Percentiles rank a stretch among this genome's conserved stretches.
Conservation (phyloP, 2,329 filamentous ascomycete species). For the Fusarium incarnatum region DNA sequence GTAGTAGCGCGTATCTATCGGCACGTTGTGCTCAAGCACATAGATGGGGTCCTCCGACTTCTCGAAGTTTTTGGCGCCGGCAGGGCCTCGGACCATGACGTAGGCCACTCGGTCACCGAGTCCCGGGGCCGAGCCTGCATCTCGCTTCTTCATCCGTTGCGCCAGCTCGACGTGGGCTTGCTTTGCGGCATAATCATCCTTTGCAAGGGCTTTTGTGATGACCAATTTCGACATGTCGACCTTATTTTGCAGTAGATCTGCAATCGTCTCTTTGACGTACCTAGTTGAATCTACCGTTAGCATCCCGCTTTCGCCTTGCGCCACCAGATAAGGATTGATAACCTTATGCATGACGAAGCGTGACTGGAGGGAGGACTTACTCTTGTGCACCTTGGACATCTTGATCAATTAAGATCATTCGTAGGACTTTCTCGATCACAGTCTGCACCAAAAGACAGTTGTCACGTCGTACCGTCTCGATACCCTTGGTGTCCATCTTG, state of each 20-base stretch:
- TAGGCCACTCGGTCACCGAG: conserved; percentile 97
- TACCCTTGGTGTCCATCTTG: conserved; percentile 99
- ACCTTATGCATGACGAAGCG: conserved; percentile 16
- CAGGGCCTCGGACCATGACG: conserved; percentile 93
- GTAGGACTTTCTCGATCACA: conserved; percentile 94
- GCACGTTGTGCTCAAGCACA: conserved; percentile 96
- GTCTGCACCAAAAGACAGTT: conserved; percentile 96
- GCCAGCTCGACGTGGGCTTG: conserved; percentile 97
- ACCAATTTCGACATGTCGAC: conserved; percentile 99
- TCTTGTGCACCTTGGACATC: conserved; percentile 92
- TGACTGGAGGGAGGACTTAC: conserved; percentile 65
- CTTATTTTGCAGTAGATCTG: conserved; percentile 95
- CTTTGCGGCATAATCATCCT: conserved; percentile 88
- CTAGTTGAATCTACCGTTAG: conserved; percentile 63
- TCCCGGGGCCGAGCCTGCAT: conserved; percentile 90
- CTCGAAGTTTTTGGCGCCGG: conserved; percentile 94
- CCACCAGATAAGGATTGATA: conserved; percentile 17
- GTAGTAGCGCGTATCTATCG: conserved; percentile 98
- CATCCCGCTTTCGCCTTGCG: conserved; percentile 10
- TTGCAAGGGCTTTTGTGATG: conserved; percentile 96
- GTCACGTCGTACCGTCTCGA: conserved; percentile 96
- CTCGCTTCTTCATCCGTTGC: conserved; percentile 95
- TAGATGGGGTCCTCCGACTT: conserved; percentile 97
- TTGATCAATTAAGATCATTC: conserved; percentile 94
- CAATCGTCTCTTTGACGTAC: conserved; percentile 96